Evolutionary conservation across 1,284 basidiomycete species (phyloP), one percentile per base, ranked within the genome.

Genomic region (Coniferiporia sulphurascens): DNA sequence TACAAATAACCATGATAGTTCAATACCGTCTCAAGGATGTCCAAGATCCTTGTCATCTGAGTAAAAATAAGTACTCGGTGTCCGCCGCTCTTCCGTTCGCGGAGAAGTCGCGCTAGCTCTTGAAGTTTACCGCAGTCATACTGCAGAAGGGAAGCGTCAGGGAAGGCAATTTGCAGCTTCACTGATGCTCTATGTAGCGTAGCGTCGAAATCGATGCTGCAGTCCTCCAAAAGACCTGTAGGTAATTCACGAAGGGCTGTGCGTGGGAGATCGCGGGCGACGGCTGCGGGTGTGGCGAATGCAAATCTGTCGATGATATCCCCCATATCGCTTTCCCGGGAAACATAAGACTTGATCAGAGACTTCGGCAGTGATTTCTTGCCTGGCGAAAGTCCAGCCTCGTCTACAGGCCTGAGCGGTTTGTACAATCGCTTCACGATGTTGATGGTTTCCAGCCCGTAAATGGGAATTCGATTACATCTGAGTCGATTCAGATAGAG

Each of bases 51-150:
- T 21, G 95, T 98, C 95, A 98, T 98, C 69, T 98, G 95, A 0
- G 95, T 98, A 72, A 98, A 98, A 66, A 98, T 96, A 52, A 98
- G 79, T 21, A 93, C 83, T 1, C 95, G 89, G 70, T 98, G 95
- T 0, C 93, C 93, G 2, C 85, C 92, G 0, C 84, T 84, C 69
- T 95, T 94, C 70, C 87, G 89, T 68, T 91, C 85, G 21, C 93
- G 85, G 48, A 98, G 80, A 35, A 98, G 79, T 22, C 77, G 75
- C 35, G 87, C 84, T 3, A 98, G 83, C 63, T 89, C 83, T 69
- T 98, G 95, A 15, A 98, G 80, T 72, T 98, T 98, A 52, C 95
- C 95, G 67, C 96, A 98, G 72, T 98, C 95, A 72, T 95, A 98
- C 70, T 98, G 95, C 4, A 98, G 79, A 27, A 98, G 78, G 0